Percentiles rank a stretch among this genome's conserved stretches.
These are phyloP conservation scores for Fragaria iinumae DNA, from an alignment of 306 rosid species.

Conservation along the genomic window DNA sequence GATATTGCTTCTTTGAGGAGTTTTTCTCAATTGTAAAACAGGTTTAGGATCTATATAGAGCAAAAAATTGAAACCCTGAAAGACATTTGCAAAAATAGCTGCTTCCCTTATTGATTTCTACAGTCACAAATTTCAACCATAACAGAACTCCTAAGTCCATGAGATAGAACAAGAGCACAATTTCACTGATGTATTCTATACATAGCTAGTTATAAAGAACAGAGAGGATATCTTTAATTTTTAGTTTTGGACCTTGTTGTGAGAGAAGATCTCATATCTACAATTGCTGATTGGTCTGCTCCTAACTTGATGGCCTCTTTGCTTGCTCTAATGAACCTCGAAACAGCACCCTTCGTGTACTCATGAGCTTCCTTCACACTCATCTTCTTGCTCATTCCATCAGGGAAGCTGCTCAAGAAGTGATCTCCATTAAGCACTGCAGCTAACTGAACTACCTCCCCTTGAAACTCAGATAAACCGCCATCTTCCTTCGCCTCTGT, in stretches of 20 bases:
- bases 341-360: constrained; percentile 75
- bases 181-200: constrained; percentile 4
- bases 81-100: neutral
- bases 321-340: constrained; percentile 92
- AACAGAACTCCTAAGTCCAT: constrained; percentile 18
- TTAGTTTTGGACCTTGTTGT: constrained; percentile 71
- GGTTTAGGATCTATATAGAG: neutral
- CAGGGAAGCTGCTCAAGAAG: constrained; percentile 84
- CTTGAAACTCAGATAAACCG: constrained; percentile 72
- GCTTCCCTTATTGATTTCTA: neutral
- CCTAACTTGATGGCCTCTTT: constrained; percentile 91
- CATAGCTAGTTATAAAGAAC: constrained; percentile 2
- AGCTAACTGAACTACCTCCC: constrained; percentile 89
- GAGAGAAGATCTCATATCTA: constrained; percentile 99
- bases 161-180: neutral
- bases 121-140: neutral
- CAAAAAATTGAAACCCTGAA: neutral
- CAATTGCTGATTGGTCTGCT: constrained; percentile 86
- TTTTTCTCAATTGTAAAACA: neutral
- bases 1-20: neutral
- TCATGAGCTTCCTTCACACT: constrained; percentile 77
- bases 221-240: neutral
- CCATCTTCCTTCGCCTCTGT: constrained; percentile 67
- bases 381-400: constrained; percentile 86
- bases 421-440: constrained; percentile 94